Conservation (phyloP, 2,329 filamentous ascomycete genomes). For the Salinomyces thailandicus region DNA sequence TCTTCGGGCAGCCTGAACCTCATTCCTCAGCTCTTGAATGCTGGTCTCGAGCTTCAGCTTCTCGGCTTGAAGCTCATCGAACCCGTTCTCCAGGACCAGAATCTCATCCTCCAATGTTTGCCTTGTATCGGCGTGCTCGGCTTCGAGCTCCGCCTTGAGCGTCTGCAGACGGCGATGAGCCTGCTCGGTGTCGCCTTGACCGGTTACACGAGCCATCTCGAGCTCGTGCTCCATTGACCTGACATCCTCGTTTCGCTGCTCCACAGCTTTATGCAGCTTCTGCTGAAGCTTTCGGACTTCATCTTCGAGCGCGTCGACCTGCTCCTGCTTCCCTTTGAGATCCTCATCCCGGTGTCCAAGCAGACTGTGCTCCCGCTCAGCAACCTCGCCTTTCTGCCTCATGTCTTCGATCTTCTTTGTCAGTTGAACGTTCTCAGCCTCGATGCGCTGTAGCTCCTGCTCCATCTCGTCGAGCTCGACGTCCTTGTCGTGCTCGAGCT, state of each 20-base stretch:
- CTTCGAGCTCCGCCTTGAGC: slow-evolving; percentile 40
- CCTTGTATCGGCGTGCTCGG: slow-evolving; percentile 22
- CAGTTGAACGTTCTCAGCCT: slow-evolving; percentile 22
- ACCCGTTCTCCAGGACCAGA: slow-evolving; percentile 33
- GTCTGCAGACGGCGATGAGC: slow-evolving; percentile 36
- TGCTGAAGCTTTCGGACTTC: slow-evolving; percentile 29
- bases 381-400: slow-evolving; percentile 12
- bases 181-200: slow-evolving; percentile 16
- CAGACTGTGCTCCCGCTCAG: slow-evolving; percentile 20
- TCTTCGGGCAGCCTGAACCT: slow-evolving; percentile 24
- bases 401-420: slow-evolving; percentile 17
- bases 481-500: slow-evolving; percentile 27
- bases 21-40: slow-evolving; percentile 33
- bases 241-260: slow-evolving; percentile 26
- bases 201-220: slow-evolving; percentile 21
- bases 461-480: slow-evolving; percentile 29
- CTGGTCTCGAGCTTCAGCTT: slow-evolving; percentile 52
- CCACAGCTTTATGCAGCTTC: slow-evolving; percentile 25
- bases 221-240: slow-evolving; percentile 34
- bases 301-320: slow-evolving; percentile 21
- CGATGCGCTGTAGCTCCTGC: slow-evolving; percentile 22
- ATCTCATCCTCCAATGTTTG: slow-evolving; percentile 49
- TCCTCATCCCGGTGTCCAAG: slow-evolving; percentile 19
- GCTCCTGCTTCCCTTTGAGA: slow-evolving; percentile 13
- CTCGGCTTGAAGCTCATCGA: slow-evolving; percentile 33